Evolutionary conservation across 192 early-diverging fungal species (phyloP).

Genomic region (Gonapodya sp.): DNA sequence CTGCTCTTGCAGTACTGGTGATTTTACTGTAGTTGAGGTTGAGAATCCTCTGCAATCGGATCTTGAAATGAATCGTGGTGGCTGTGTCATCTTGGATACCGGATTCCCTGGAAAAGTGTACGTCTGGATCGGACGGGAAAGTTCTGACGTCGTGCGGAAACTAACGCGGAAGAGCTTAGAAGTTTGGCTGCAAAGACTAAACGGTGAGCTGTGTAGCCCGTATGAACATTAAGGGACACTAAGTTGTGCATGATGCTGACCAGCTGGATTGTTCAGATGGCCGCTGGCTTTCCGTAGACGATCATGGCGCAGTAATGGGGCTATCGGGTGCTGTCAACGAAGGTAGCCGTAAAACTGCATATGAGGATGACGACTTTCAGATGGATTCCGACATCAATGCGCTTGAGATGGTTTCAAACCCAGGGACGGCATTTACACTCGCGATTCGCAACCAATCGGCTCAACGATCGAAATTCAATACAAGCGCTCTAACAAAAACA

Average conservation of each 20-base stretch:
- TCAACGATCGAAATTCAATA: neutral
- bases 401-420: neutral
- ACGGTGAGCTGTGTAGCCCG: conserved; percentile 22
- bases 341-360: neutral
- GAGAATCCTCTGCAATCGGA: conserved; percentile 29
- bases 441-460: neutral
- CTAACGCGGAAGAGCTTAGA: conserved; percentile 35
- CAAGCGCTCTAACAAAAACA: neutral
- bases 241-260: conserved; percentile 12
- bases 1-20: conserved; percentile 32
- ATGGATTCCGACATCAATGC: neutral
- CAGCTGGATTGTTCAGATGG: neutral
- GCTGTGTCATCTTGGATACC: conserved; percentile 42
- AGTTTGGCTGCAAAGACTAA: conserved; percentile 36
- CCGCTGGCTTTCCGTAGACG: neutral
- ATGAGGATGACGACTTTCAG: neutral
- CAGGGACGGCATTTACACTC: neutral
- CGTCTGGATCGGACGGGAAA: conserved; percentile 35
- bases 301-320: neutral
- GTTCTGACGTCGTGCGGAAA: conserved; percentile 37
- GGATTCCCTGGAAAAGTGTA: conserved; percentile 29
- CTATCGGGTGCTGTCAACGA: neutral
- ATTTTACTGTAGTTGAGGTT: conserved; percentile 32
- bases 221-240: conserved; percentile 3
- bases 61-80: conserved; percentile 18